A percentile compares a stretch with the other conserved stretches of the same genome.
Conservation (phyloP, 106 monocot genomes). For the Platanthera guangdongensis region DNA sequence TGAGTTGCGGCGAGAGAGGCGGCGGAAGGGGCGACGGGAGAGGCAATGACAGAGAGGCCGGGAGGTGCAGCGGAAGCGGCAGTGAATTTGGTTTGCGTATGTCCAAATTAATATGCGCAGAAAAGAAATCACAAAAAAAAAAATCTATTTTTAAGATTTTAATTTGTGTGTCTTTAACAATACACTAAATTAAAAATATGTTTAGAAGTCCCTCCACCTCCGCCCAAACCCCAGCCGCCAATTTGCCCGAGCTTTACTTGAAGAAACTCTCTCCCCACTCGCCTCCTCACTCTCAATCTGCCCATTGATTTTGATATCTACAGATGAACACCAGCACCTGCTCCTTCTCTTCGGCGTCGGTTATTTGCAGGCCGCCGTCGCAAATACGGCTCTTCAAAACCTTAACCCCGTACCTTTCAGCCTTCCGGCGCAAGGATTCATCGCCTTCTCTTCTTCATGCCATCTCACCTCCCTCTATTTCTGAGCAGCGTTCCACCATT, state of each 20-base stretch:
- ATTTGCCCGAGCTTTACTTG: not conserved
- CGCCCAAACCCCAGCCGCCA: not conserved
- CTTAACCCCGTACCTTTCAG: conserved; percentile 21
- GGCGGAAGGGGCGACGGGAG: no score
- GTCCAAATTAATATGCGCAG: no score
- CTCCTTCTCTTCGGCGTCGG: conserved; percentile 6
- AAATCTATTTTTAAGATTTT: no score
- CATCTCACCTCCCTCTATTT: conserved; percentile 19
- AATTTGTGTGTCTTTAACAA: no score
- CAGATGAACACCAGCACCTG: not conserved
- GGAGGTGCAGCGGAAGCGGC: no score
- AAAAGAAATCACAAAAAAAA: no score
- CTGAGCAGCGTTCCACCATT: conserved; percentile 6
- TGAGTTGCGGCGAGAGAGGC: no score
- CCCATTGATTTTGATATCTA: not conserved
- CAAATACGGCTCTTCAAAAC: conserved; percentile 15
- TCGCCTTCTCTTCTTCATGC: conserved; percentile 11
- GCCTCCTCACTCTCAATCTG: not conserved
- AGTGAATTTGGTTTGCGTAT: no score
- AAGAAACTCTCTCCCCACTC: not conserved
- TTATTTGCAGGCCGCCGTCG: conserved; percentile 10
- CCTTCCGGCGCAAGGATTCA: not conserved
- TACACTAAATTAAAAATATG: no score
- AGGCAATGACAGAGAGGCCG: no score
- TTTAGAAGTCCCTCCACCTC: not conserved